phyloP scores from a whole-genome alignment of 2,329 filamentous ascomycete genomes.

The Dichotomopilus funicola region DNA sequence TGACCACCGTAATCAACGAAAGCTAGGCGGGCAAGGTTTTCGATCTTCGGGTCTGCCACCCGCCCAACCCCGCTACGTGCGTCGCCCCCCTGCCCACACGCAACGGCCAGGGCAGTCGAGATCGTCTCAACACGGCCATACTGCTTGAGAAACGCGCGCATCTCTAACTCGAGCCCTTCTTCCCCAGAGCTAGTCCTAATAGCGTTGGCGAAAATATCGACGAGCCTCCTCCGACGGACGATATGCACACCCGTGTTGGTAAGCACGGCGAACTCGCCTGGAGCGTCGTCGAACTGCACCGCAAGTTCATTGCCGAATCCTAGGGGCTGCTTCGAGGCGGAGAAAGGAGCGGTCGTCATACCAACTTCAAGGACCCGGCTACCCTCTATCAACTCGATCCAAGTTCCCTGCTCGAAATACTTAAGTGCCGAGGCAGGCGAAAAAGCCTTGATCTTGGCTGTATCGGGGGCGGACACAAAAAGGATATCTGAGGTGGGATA shows the following conservation, averaged over 20 bases:
- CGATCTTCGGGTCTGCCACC: conserved; percentile 74
- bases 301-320: conserved; percentile 95
- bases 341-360: conserved; percentile 65
- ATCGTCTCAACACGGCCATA: conserved; percentile 88
- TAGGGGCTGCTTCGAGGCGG: conserved; percentile 57
- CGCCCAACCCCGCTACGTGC: conserved; percentile 62
- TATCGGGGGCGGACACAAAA: conserved; percentile 83
- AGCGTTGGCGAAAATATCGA: conserved; percentile 84
- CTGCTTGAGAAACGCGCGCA: conserved; percentile 73
- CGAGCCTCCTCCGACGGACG: conserved; percentile 72
- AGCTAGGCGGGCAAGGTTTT: conserved; percentile 75
- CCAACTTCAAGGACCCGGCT: conserved; percentile 73
- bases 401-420: conserved; percentile 75
- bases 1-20: conserved; percentile 93
- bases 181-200: conserved; percentile 62
- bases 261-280: conserved; percentile 80
- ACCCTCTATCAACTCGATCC: conserved; percentile 60
- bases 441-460: conserved; percentile 68
- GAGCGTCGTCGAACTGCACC: conserved; percentile 82
- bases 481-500: conserved; percentile 58
- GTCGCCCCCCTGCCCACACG: conserved; percentile 87
- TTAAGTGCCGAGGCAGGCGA: conserved; percentile 45
- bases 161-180: conserved; percentile 73
- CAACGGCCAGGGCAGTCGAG: conserved; percentile 85
- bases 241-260: conserved; percentile 89